A percentile compares a stretch with the other conserved stretches of the same genome.
These are phyloP conservation scores for Mycena leptocephala DNA, from an alignment of 768 basidiomycete species.

Conservation along the genomic window DNA sequence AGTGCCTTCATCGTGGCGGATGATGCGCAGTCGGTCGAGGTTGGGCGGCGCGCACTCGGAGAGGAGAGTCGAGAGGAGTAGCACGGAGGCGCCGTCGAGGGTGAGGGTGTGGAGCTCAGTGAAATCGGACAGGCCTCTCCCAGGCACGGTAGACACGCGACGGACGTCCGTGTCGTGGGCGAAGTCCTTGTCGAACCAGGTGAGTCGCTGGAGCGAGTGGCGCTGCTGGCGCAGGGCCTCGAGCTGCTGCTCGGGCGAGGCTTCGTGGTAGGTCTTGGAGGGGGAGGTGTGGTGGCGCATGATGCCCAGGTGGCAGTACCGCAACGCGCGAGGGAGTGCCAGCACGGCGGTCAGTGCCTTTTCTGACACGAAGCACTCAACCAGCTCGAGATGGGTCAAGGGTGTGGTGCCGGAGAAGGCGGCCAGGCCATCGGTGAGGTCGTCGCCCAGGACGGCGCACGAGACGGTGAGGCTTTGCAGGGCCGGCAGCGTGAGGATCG, in stretches of 20 bases:
- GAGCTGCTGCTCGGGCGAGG: neutral
- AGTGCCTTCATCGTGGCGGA: no score
- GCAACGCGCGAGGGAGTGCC: no score
- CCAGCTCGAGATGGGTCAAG: constrained; percentile 6
- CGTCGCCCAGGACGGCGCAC: no score
- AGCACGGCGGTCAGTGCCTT: constrained; percentile 10
- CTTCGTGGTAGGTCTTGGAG: neutral
- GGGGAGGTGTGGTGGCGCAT: neutral
- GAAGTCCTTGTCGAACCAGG: constrained; percentile 4
- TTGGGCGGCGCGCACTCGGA: constrained; percentile 12
- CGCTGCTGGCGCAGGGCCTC: neutral
- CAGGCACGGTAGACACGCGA: neutral
- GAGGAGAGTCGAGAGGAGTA: constrained; percentile 8
- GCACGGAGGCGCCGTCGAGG: constrained; percentile 1
- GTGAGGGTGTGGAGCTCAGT: constrained; percentile 1
- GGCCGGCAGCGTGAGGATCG: constrained; percentile 3
- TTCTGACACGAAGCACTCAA: neutral
- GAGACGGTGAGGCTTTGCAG: neutral
- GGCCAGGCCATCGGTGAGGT: neutral
- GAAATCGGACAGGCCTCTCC: neutral
- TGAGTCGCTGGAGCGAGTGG: constrained; percentile 11
- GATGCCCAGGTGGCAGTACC: neutral
- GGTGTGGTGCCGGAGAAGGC: constrained; percentile 4
- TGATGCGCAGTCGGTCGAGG: neutral
- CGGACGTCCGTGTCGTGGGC: neutral